phyloP scores from a whole-genome alignment of 2,329 filamentous ascomycete genomes.

The Cladosporium sp. region DNA sequence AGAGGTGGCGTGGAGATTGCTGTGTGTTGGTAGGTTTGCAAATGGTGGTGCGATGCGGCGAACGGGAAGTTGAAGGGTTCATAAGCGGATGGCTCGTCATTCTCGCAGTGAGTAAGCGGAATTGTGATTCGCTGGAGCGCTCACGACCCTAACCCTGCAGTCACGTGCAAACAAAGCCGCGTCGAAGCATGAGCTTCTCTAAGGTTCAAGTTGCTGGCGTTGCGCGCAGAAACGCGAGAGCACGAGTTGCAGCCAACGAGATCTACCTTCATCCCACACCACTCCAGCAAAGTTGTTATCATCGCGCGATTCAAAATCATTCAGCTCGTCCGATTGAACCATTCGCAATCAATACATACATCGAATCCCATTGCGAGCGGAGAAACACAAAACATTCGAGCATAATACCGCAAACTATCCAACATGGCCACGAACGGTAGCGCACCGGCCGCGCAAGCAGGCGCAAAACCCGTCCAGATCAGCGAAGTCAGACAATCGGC shows the following conservation, averaged over 20 bases:
- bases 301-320: too few species aligned
- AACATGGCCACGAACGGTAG: slow-evolving; percentile 26
- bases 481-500: slow-evolving; percentile 31
- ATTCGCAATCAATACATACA: too few species aligned
- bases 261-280: background rate
- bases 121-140: background rate
- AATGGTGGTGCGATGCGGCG: background rate
- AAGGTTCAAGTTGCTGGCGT: background rate
- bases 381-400: background rate
- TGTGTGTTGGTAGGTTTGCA: background rate
- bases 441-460: slow-evolving; percentile 20
- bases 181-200: background rate
- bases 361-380: background rate
- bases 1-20: background rate
- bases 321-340: too few species aligned
- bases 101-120: background rate
- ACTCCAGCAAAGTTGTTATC: too few species aligned
- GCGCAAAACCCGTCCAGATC: slow-evolving; percentile 32
- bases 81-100: background rate
- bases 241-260: background rate
- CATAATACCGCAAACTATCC: background rate
- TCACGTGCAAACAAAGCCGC: background rate
- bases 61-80: slow-evolving; percentile 5
- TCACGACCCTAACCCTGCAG: background rate
- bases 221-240: slow-evolving; percentile 7